Percentiles rank a stretch among this genome's conserved stretches.
Conservation (phyloP, 177 flowering plant species). For the Vitis hybrid region DNA sequence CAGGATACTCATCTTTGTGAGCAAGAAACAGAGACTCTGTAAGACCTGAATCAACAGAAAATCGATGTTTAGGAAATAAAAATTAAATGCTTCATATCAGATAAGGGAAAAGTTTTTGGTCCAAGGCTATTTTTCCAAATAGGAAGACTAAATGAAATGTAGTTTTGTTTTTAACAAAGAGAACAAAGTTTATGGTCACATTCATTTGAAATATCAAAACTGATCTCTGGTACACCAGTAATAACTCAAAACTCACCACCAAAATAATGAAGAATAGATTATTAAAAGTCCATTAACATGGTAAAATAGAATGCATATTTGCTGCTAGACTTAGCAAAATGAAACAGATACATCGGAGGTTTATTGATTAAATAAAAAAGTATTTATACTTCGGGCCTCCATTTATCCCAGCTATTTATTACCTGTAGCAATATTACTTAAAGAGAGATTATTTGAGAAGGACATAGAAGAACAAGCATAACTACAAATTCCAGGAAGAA, state of each 20-base stretch:
- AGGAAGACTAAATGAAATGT: too few relatives aligned
- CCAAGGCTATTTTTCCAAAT: too few relatives aligned
- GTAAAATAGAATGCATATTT: not conserved
- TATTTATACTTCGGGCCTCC: not conserved
- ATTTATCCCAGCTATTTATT: not conserved
- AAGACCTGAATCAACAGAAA: constrained; percentile 54
- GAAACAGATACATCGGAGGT: not conserved
- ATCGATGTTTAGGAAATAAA: too few relatives aligned
- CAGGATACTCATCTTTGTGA: constrained; percentile 94
- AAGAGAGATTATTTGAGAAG: not conserved
- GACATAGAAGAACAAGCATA: not conserved
- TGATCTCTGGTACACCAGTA: too few relatives aligned
- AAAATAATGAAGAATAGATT: too few relatives aligned
- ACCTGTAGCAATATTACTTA: not conserved
- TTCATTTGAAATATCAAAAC: too few relatives aligned
- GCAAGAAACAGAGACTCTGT: constrained; percentile 83
- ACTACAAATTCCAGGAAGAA: not conserved
- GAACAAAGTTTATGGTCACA: too few relatives aligned
- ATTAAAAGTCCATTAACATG: too few relatives aligned
- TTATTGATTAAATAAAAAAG: not conserved
- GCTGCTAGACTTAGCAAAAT: not conserved
- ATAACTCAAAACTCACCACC: too few relatives aligned
- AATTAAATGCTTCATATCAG: not conserved
- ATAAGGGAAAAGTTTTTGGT: not conserved
- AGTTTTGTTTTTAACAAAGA: too few relatives aligned